phyloP scores from a whole-genome alignment of 75 land plant genomes.

The Ceratopteris richardii region DNA sequence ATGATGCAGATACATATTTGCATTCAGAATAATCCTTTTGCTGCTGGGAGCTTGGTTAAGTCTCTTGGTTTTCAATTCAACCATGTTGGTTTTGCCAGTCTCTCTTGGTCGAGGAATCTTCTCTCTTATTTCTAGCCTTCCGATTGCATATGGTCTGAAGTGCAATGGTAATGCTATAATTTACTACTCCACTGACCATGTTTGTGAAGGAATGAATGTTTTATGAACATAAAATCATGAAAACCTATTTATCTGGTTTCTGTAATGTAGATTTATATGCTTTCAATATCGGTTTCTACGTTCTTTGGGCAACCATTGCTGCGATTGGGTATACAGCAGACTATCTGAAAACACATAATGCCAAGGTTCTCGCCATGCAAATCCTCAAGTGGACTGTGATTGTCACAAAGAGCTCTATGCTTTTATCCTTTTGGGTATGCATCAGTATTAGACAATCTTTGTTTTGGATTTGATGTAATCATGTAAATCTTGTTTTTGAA shows the following conservation, averaged over 20 bases:
- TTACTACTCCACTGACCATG: no score
- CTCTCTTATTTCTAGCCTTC: constrained; percentile 69
- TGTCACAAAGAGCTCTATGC: constrained; percentile 61
- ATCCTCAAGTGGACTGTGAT: constrained; percentile 75
- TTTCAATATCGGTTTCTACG: constrained; percentile 81
- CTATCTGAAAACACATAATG: constrained; percentile 60
- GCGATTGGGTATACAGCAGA: constrained; percentile 63
- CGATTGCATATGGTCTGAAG: constrained; percentile 84
- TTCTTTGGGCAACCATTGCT: constrained; percentile 71
- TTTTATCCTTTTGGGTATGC: constrained; percentile 84
- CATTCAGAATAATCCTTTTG: constrained; percentile 69
- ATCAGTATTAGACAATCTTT: not conserved
- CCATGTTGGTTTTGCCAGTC: constrained; percentile 71
- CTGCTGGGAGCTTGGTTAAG: constrained; percentile 91
- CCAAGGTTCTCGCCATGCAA: constrained; percentile 45
- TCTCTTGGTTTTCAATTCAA: constrained; percentile 72
- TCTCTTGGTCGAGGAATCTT: constrained; percentile 79
- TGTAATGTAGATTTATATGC: constrained; percentile 64
- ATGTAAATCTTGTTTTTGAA: not conserved
- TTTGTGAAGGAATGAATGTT: no score
- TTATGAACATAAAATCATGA: no score
- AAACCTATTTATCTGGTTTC: no score
- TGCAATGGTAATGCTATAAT: constrained; percentile 85
- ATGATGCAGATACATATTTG: constrained; percentile 65
- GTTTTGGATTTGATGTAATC: no score